Evolutionary conservation across 345 rosid genomes (phyloP).

Genomic region (Ailanthus altissimus): DNA sequence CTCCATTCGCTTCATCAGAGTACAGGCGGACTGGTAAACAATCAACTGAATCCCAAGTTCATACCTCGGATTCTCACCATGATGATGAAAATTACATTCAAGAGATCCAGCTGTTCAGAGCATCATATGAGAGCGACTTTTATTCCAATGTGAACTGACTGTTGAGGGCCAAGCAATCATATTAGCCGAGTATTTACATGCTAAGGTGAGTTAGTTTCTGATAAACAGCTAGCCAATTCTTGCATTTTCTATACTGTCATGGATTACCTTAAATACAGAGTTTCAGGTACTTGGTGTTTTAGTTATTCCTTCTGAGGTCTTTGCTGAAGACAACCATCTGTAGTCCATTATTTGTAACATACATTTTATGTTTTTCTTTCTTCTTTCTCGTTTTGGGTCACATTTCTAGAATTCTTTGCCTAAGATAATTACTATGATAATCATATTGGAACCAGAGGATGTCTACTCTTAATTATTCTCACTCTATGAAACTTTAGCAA

Average conservation of each 20-base stretch:
- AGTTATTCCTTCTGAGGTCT: neutral
- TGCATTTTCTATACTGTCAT: neutral
- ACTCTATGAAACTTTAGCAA: neutral
- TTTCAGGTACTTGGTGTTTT: neutral
- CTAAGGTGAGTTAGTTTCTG: constrained; percentile 9
- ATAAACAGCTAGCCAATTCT: neutral
- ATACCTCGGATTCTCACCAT: constrained; percentile 26
- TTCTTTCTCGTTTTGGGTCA: no score
- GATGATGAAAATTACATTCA: constrained; percentile 40
- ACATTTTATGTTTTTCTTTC: neutral
- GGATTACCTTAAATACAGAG: neutral
- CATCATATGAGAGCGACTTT: constrained; percentile 43
- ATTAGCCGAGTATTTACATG: constrained; percentile 4
- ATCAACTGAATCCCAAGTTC: constrained; percentile 32
- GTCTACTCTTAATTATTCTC: neutral
- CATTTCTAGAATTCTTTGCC: neutral
- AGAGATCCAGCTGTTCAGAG: constrained; percentile 43
- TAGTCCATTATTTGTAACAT: neutral
- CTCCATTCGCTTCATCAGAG: constrained; percentile 35
- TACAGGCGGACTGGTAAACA: constrained; percentile 46
- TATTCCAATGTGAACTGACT: constrained; percentile 49
- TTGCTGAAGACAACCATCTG: neutral
- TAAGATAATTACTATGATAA: neutral
- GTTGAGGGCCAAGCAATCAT: constrained; percentile 8
- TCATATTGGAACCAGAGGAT: neutral